A percentile compares a stretch with the other conserved stretches of the same genome.
phyloP scores from a whole-genome alignment of 306 rosid genomes.

The Prinsepia uniflora region DNA sequence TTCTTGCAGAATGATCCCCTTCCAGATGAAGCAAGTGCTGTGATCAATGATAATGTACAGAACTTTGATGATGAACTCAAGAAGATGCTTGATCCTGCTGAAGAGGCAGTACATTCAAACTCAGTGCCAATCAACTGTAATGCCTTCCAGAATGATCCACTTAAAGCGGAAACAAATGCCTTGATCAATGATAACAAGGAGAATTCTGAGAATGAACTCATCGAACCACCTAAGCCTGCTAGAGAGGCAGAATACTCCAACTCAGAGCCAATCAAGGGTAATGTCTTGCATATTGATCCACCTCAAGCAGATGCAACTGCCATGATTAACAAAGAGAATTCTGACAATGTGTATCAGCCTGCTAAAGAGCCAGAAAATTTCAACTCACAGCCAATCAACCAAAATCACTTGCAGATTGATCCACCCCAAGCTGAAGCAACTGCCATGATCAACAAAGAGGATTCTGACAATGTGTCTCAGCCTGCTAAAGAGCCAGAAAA shows the following conservation, averaged over 20 bases:
- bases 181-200: no score
- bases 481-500: no score
- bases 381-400: no score
- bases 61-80: background rate
- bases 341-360: background rate
- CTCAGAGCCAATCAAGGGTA: conserved; percentile 17
- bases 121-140: conserved; percentile 18
- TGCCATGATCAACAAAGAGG: background rate
- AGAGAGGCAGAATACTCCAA: conserved; percentile 6
- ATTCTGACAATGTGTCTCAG: background rate
- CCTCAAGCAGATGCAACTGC: conserved; percentile 17
- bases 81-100: background rate
- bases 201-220: no score
- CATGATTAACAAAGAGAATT: background rate
- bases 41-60: conserved; percentile 10
- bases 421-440: no score
- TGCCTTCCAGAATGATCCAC: no score
- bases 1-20: conserved; percentile 38
- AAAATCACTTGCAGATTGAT: no score
- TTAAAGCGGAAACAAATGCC: no score
- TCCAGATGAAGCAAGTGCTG: conserved; percentile 14
- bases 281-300: conserved; percentile 40
- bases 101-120: conserved; percentile 9
- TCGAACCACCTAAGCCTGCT: no score
- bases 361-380: no score